phyloP scores from a whole-genome alignment of 2,329 filamentous ascomycete species.

The Graphium sp. region DNA sequence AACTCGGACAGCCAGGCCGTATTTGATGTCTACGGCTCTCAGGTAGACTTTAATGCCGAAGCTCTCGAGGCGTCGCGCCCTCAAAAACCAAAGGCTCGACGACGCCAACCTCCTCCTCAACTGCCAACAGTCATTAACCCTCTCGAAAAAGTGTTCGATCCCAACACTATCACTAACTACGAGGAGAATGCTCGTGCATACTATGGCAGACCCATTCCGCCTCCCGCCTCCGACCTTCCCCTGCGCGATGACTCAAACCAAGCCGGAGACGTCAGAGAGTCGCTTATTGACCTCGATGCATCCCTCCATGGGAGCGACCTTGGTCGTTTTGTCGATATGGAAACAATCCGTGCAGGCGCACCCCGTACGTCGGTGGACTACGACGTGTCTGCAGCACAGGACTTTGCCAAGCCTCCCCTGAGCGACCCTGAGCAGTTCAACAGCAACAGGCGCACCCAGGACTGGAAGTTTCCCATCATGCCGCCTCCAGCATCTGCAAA shows the following conservation, averaged over 20 bases:
- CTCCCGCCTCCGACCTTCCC: slow-evolving; percentile 35
- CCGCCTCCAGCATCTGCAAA: slow-evolving; percentile 33
- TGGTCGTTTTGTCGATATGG: slow-evolving; percentile 42
- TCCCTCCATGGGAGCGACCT: slow-evolving; percentile 38
- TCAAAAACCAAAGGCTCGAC: slow-evolving; percentile 31
- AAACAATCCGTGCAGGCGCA: slow-evolving; percentile 36
- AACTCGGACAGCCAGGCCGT: slow-evolving; percentile 39
- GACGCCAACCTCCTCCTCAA: slow-evolving; percentile 39
- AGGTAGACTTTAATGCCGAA: slow-evolving; percentile 32
- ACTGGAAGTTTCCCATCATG: slow-evolving; percentile 42
- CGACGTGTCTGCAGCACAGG: slow-evolving; percentile 21
- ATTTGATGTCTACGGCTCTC: slow-evolving; percentile 41
- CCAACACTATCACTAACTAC: slow-evolving; percentile 47
- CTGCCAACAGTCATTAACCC: slow-evolving; percentile 40
- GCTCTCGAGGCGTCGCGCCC: slow-evolving; percentile 33
- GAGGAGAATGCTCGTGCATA: slow-evolving; percentile 45
- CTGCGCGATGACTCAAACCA: slow-evolving; percentile 33
- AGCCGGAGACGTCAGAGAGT: slow-evolving; percentile 34
- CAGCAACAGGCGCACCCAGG: slow-evolving; percentile 30
- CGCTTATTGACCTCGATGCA: slow-evolving; percentile 47
- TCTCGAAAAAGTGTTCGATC: slow-evolving; percentile 48
- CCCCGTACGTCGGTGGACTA: slow-evolving; percentile 25
- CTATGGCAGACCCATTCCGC: slow-evolving; percentile 25
- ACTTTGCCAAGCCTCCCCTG: slow-evolving; percentile 29
- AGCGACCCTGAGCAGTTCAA: slow-evolving; percentile 41